Conservation (phyloP, 1,284 basidiomycete species). For the Naganishia cerealis region DNA sequence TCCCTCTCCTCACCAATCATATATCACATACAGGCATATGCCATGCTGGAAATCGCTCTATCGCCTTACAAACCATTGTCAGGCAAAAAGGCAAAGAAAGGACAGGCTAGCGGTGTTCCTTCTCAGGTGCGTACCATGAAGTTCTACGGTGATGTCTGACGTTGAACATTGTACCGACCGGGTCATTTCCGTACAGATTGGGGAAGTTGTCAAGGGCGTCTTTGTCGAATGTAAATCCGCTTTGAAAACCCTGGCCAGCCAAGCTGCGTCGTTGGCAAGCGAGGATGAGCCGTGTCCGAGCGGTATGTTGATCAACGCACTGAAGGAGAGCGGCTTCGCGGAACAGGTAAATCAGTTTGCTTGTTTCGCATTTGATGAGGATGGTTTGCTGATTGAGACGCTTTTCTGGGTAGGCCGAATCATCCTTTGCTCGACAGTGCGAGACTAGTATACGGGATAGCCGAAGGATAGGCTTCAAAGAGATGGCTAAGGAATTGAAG, state of each 20-base stretch:
- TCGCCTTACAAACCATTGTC: slow-evolving; percentile 31
- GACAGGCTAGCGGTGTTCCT: slow-evolving; percentile 10
- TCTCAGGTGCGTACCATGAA: slow-evolving; percentile 3
- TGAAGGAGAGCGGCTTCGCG: slow-evolving; percentile 12
- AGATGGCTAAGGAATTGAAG: slow-evolving; percentile 25
- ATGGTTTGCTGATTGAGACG: not conserved
- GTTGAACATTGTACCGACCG: not conserved
- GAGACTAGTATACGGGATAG: slow-evolving; percentile 26
- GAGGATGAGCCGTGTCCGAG: slow-evolving; percentile 3
- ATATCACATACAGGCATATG: slow-evolving; percentile 18
- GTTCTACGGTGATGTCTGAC: not conserved
- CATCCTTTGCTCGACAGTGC: slow-evolving; percentile 22
- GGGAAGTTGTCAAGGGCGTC: slow-evolving; percentile 20
- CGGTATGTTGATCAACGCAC: slow-evolving; percentile 4
- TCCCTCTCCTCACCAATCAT: no score
- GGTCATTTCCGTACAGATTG: not conserved
- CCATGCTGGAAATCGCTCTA: slow-evolving; percentile 31
- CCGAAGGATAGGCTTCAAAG: slow-evolving; percentile 20
- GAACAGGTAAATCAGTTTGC: slow-evolving; percentile 7
- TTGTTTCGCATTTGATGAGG: not conserved
- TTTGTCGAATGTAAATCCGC: slow-evolving; percentile 15
- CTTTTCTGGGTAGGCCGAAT: slow-evolving; percentile 3
- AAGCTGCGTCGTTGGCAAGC: slow-evolving; percentile 6
- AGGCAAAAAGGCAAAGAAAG: slow-evolving; percentile 31
- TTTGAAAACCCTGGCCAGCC: slow-evolving; percentile 11